Percentiles rank a stretch among this genome's conserved stretches.
Evolutionary conservation across 192 early-diverging fungal species (phyloP).

Genomic region (Rhizophagus sp.): DNA sequence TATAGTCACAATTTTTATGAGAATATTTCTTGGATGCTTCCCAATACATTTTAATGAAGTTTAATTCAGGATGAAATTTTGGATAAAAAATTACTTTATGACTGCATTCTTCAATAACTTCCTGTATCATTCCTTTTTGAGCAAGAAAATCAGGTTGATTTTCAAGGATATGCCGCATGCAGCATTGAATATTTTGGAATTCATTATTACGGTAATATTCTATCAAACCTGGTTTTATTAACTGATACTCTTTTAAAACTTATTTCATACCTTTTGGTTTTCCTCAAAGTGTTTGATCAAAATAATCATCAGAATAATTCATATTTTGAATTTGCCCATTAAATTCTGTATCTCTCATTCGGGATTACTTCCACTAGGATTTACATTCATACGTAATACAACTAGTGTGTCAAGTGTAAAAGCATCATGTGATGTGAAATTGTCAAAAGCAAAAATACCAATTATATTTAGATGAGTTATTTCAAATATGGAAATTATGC

Average conservation of each 20-base stretch:
- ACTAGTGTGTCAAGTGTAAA: conserved; percentile 22
- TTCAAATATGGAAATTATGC: no score
- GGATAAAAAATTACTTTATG: conserved; percentile 32
- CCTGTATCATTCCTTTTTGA: conserved; percentile 15
- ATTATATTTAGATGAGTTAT: background rate
- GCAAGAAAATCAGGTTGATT: no score
- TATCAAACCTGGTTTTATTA: background rate
- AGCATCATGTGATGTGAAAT: conserved; percentile 12
- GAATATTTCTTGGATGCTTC: conserved; percentile 25
- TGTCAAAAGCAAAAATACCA: conserved; percentile 35
- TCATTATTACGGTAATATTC: background rate
- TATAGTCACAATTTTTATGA: conserved; percentile 28
- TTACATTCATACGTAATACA: conserved; percentile 29
- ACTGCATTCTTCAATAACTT: background rate
- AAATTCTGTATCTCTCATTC: conserved; percentile 13
- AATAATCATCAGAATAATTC: no score
- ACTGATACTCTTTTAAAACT: no score
- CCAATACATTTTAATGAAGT: conserved; percentile 36
- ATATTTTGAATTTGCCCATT: conserved; percentile 6
- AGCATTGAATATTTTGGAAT: conserved; percentile 15
- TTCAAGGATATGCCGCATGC: background rate
- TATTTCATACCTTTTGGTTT: no score
- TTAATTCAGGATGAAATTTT: conserved; percentile 36
- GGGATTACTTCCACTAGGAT: conserved; percentile 7
- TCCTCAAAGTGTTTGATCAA: no score